phyloP scores from a whole-genome alignment of 805 yeast species.

The Yarrowia sp. region DNA sequence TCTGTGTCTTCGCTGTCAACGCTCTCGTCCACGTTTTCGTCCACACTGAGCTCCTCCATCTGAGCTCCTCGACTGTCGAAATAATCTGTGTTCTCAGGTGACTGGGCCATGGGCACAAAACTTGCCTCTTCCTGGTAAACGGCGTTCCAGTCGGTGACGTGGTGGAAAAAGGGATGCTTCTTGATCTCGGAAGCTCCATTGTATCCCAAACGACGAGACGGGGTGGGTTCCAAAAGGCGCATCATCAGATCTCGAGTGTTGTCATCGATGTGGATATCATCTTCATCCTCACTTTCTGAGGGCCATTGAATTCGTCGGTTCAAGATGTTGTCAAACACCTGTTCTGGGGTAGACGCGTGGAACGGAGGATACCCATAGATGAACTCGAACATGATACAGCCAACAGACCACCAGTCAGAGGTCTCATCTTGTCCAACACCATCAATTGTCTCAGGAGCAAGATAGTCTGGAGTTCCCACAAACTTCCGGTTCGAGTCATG shows the following conservation, averaged over 20 bases:
- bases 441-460: slow-evolving; percentile 92
- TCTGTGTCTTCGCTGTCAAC: slow-evolving; percentile 40
- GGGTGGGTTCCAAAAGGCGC: slow-evolving; percentile 61
- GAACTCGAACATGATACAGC: slow-evolving; percentile 91
- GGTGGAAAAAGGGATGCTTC: slow-evolving; percentile 71
- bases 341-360: slow-evolving; percentile 73
- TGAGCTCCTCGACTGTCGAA: slow-evolving; percentile 90
- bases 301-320: slow-evolving; percentile 85
- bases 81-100: slow-evolving; percentile 87
- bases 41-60: slow-evolving; percentile 49
- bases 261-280: slow-evolving; percentile 44
- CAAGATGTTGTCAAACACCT: slow-evolving; percentile 79
- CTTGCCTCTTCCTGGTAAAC: slow-evolving; percentile 71
- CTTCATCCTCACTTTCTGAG: slow-evolving; percentile 42
- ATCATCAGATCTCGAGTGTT: slow-evolving; percentile 73
- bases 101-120: slow-evolving; percentile 73
- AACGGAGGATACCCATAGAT: slow-evolving; percentile 94
- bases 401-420: slow-evolving; percentile 99
- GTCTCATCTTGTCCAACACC: slow-evolving; percentile 80
- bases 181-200: slow-evolving; percentile 78
- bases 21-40: slow-evolving; percentile 29
- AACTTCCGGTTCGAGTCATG: slow-evolving; percentile 58
- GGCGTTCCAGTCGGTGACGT: slow-evolving; percentile 64
- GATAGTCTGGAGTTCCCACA: slow-evolving; percentile 96
- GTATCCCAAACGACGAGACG: slow-evolving; percentile 64